Evolutionary conservation across 441 rosid genomes (phyloP).

Genomic region (Euphorbia schlechtendalii): DNA sequence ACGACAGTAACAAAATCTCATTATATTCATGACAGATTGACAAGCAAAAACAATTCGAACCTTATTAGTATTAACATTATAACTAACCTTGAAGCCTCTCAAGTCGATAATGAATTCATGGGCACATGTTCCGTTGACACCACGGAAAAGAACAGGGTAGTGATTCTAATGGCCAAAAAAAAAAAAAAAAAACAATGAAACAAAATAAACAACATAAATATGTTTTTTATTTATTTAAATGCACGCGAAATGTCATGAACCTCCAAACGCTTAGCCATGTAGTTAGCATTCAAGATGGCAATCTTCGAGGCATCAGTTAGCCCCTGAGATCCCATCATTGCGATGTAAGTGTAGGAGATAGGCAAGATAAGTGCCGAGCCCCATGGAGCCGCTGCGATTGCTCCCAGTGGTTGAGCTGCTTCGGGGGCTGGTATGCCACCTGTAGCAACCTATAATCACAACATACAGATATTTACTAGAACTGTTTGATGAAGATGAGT

Average conservation of each 20-base stretch:
- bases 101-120: conserved; percentile 94
- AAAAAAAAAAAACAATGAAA: conserved; percentile 7
- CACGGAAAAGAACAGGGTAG: conserved; percentile 86
- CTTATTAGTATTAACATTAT: not conserved
- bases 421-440: conserved; percentile 85
- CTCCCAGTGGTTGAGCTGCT: conserved; percentile 57
- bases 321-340: conserved; percentile 98
- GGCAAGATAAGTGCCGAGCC: conserved; percentile 97
- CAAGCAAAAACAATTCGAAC: conserved; percentile 4
- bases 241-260: conserved; percentile 28
- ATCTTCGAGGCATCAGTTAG: conserved; percentile 91
- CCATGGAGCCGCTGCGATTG: conserved; percentile 97
- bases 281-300: conserved; percentile 91
- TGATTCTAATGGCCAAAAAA: conserved; percentile 49
- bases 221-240: not conserved
- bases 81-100: conserved; percentile 75
- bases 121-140: conserved; percentile 88
- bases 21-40: conserved; percentile 4
- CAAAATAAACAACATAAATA: not conserved
- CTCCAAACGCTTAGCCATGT: conserved; percentile 99
- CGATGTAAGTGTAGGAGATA: conserved; percentile 83
- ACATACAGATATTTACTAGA: too few relatives aligned
- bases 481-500: too few relatives aligned
- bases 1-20: conserved; percentile 17
- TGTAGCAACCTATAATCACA: conserved; percentile 51